These are phyloP conservation scores for Ganoderma resinaceum DNA, from an alignment of 1,284 basidiomycete species.

Conservation along the genomic window DNA sequence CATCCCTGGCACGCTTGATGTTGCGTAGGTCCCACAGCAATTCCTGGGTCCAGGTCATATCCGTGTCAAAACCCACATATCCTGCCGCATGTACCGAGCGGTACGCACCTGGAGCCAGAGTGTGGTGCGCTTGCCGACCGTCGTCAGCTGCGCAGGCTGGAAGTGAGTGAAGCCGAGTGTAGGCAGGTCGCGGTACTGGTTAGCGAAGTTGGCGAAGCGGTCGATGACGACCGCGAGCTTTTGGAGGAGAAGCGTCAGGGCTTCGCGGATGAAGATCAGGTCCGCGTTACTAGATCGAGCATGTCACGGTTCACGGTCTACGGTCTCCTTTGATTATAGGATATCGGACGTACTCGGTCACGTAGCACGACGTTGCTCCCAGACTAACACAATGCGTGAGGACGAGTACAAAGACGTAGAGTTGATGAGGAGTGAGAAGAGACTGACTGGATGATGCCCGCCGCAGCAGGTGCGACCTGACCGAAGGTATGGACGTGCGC, in stretches of 20 bases:
- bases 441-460: constrained; percentile 95
- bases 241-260: constrained; percentile 84
- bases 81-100: not conserved
- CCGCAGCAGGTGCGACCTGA: constrained; percentile 91
- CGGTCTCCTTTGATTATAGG: not conserved
- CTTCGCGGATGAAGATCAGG: constrained; percentile 94
- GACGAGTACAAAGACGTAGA: constrained; percentile 15
- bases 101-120: constrained; percentile 88
- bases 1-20: constrained; percentile 89
- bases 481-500: constrained; percentile 99
- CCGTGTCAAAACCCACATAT: not conserved
- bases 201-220: constrained; percentile 83
- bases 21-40: constrained; percentile 97
- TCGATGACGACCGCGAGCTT: constrained; percentile 93
- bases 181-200: constrained; percentile 79
- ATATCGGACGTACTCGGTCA: constrained; percentile 82
- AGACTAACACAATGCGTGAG: constrained; percentile 55
- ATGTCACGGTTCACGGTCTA: not conserved
- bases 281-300: constrained; percentile 84
- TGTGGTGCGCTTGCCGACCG: constrained; percentile 98
- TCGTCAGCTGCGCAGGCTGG: constrained; percentile 98
- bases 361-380: constrained; percentile 98
- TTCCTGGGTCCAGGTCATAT: constrained; percentile 58
- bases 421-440: not conserved
- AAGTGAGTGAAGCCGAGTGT: constrained; percentile 99